Percentiles rank a stretch among this genome's conserved stretches.
These are phyloP conservation scores for Claviceps sp. DNA, from an alignment of 2,329 filamentous ascomycete genomes.

Conservation along the genomic window DNA sequence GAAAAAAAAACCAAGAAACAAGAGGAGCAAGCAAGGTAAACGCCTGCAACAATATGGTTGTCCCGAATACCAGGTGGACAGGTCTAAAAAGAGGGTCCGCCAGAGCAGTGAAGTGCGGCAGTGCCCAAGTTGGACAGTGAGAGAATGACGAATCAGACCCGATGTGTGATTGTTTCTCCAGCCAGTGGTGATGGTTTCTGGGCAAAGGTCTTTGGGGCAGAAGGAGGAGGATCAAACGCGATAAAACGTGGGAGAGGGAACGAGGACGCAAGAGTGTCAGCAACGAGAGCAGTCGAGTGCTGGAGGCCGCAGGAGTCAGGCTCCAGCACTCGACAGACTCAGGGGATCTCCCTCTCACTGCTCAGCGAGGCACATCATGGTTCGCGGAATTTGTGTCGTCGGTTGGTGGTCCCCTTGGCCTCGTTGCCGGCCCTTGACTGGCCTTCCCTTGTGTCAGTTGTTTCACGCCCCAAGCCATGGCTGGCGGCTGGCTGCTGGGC, in stretches of 20 bases:
- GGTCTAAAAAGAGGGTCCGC: conserved; percentile 7
- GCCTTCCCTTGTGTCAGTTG: too few relatives aligned
- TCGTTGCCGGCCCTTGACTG: not conserved
- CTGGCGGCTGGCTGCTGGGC: not conserved
- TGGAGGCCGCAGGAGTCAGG: not conserved
- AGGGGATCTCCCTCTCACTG: not conserved
- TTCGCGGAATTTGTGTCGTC: not conserved
- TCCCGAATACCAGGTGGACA: not conserved
- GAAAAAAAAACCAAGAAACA: not conserved
- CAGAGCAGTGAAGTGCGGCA: not conserved
- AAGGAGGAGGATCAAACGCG: not conserved
- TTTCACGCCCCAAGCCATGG: not conserved
- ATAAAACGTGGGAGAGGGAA: not conserved
- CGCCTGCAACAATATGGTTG: not conserved
- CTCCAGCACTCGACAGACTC: not conserved
- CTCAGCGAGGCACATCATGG: conserved; percentile 1
- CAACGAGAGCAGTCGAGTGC: too few relatives aligned
- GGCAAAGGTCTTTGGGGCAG: not conserved
- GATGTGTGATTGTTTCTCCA: not conserved
- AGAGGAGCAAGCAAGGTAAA: not conserved
- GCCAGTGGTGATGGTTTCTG: not conserved
- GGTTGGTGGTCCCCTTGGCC: not conserved
- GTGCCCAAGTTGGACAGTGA: not conserved
- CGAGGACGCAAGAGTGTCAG: not conserved
- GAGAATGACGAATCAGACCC: not conserved